Evolutionary conservation across 75 land plant genomes (phyloP).

Genomic region (Sequoiadendron giganteum): DNA sequence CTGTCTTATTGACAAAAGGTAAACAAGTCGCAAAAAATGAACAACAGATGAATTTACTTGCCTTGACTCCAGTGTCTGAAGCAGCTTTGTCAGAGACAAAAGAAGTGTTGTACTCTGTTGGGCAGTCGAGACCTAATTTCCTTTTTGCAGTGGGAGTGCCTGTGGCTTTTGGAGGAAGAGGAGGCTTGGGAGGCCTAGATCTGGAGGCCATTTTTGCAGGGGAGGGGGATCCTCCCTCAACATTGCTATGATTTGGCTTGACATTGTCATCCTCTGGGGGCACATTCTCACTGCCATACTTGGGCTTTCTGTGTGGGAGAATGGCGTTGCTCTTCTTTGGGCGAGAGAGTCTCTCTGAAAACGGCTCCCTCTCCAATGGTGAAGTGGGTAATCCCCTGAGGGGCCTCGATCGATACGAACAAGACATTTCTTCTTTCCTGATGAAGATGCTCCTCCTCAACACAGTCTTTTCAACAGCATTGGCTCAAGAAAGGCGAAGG

Average conservation of each 20-base stretch:
- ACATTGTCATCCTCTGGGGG: conserved; percentile 10
- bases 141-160: background rate
- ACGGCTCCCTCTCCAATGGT: conserved; percentile 1
- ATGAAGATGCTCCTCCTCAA: background rate
- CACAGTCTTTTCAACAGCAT: background rate
- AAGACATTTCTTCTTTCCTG: background rate
- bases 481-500: too few relatives aligned
- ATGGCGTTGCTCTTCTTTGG: background rate
- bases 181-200: conserved; percentile 12
- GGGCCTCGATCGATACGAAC: background rate
- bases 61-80: background rate
- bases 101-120: background rate
- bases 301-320: background rate
- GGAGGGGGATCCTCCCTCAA: background rate
- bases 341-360: conserved; percentile 9
- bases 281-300: conserved; percentile 2
- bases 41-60: background rate
- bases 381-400: background rate
- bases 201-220: conserved; percentile 3
- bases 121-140: conserved; percentile 3
- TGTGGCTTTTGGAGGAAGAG: conserved; percentile 1
- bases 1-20: background rate
- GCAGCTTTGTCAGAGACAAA: background rate
- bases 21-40: background rate
- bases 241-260: background rate